Evolutionary conservation across 75 land plant genomes (phyloP).

Genomic region (Pinus taeda): DNA sequence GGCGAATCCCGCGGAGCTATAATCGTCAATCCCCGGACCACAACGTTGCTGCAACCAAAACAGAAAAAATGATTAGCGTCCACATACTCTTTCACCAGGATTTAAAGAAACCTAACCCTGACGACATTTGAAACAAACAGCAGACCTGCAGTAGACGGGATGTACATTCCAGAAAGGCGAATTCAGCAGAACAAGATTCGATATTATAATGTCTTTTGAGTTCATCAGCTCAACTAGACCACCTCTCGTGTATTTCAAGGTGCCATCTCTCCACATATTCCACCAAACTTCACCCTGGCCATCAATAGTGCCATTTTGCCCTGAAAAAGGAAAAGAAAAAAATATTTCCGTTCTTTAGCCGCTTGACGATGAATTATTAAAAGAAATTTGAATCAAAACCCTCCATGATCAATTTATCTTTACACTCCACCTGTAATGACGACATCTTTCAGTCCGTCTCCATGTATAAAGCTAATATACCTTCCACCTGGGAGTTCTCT

Average conservation of each 20-base stretch:
- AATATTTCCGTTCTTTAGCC: no score
- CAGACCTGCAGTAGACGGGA: constrained; percentile 84
- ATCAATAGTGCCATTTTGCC: constrained; percentile 94
- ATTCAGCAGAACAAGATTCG: constrained; percentile 68
- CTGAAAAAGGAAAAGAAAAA: constrained; percentile 20
- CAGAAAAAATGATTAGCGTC: no score
- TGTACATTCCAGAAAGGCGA: constrained; percentile 96
- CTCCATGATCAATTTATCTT: neutral
- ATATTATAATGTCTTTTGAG: constrained; percentile 65
- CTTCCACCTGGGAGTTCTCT: constrained; percentile 70
- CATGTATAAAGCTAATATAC: constrained; percentile 69
- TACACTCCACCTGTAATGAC: constrained; percentile 47
- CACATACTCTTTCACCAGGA: no score
- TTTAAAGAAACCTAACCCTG: no score
- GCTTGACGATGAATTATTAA: no score
- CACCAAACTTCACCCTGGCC: constrained; percentile 97
- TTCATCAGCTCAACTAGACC: constrained; percentile 73
- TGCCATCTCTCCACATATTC: constrained; percentile 69
- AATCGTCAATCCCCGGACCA: constrained; percentile 52
- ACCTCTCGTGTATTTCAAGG: constrained; percentile 68
- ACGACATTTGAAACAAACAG: neutral
- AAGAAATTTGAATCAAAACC: no score
- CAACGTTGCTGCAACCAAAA: constrained; percentile 50
- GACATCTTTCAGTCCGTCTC: constrained; percentile 52
- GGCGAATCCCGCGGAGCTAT: constrained; percentile 74